Conservation (phyloP, 306 rosid genomes). For the Fragaria nilgerrensis region DNA sequence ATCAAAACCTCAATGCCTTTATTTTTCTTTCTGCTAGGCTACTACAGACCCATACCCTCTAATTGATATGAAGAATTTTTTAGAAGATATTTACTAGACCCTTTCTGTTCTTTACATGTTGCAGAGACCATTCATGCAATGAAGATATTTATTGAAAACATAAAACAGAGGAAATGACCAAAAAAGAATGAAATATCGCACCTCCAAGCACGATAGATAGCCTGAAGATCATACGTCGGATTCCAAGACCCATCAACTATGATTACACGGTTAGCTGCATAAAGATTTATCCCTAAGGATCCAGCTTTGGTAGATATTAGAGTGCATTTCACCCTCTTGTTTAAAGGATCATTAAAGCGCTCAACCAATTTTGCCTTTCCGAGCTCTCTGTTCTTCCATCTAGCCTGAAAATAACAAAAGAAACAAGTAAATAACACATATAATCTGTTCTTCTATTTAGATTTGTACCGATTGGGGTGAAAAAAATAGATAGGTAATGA, state of each 20-base stretch:
- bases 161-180: neutral
- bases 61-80: neutral
- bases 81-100: too few species aligned
- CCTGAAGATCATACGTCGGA: conserved; percentile 97
- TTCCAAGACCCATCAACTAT: conserved; percentile 99
- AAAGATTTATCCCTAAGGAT: conserved; percentile 92
- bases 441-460: neutral
- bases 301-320: conserved; percentile 97
- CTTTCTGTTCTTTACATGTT: too few species aligned
- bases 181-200: conserved; percentile 23
- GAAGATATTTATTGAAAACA: neutral
- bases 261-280: conserved; percentile 96
- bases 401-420: conserved; percentile 52
- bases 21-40: neutral
- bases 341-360: conserved; percentile 77
- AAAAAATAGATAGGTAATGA: too few species aligned
- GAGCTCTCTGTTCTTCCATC: conserved; percentile 98
- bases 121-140: neutral
- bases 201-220: conserved; percentile 99
- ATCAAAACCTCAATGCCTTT: neutral
- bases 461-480: neutral
- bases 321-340: conserved; percentile 86
- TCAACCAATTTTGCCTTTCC: conserved; percentile 90
- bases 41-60: neutral
- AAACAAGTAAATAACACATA: neutral